These are phyloP conservation scores for Acacia acuminata DNA, from an alignment of 306 rosid genomes.

Conservation along the genomic window DNA sequence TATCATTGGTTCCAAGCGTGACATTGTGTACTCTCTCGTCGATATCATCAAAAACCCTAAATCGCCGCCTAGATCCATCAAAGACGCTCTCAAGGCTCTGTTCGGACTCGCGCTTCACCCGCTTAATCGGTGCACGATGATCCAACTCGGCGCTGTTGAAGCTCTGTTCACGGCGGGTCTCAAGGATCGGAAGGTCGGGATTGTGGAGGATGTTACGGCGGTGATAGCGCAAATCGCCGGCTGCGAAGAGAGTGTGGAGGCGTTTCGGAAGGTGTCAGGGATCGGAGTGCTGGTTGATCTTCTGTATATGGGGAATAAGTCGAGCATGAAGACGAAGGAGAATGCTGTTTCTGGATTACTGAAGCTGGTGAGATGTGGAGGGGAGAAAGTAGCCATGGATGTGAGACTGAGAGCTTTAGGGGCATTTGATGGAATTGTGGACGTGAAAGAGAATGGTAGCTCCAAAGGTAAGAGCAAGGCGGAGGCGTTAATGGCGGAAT, in stretches of 20 bases:
- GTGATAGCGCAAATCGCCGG: conserved; percentile 94
- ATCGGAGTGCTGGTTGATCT: conserved; percentile 59
- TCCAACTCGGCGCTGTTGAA: conserved; percentile 65
- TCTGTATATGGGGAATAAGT: conserved; percentile 57
- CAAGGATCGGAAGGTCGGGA: conserved; percentile 65
- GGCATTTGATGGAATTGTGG: conserved; percentile 56
- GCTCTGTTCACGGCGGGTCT: conserved; percentile 54
- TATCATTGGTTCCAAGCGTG: conserved; percentile 80
- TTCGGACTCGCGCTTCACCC: conserved; percentile 78
- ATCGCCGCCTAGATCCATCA: conserved; percentile 68
- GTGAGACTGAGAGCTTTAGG: conserved; percentile 52
- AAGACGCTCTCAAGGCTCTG: conserved; percentile 83
- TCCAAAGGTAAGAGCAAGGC: conserved; percentile 68
- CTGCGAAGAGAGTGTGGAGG: conserved; percentile 79
- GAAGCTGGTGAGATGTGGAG: conserved; percentile 60
- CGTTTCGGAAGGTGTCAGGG: conserved; percentile 59
- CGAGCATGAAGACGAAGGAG: conserved; percentile 75
- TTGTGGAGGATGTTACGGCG: conserved; percentile 89
- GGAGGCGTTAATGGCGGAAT: conserved; percentile 45
- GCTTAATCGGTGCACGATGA: conserved; percentile 54
- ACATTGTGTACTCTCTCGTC: conserved; percentile 66
- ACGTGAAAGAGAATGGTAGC: conserved; percentile 59
- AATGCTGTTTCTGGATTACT: conserved; percentile 77
- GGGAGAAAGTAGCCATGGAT: conserved; percentile 54
- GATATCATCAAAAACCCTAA: conserved; percentile 56